phyloP scores from a whole-genome alignment of 306 rosid genomes.

The Inga oerstediana region DNA sequence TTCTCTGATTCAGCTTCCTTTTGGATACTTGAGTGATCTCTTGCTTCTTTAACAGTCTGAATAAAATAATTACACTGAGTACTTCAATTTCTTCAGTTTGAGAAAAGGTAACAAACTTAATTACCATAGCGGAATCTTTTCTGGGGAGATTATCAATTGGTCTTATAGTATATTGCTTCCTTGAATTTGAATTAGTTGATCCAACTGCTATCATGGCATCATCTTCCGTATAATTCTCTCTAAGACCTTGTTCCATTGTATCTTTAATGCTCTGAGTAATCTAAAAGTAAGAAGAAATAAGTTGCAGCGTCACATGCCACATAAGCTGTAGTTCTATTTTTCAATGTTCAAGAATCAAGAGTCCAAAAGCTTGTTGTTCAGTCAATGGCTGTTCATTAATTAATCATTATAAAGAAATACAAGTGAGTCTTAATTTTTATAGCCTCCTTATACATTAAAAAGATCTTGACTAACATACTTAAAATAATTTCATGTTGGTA shows the following conservation, averaged over 20 bases:
- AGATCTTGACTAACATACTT: too few relatives aligned
- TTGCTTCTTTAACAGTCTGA: too few relatives aligned
- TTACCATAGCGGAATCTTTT: neutral
- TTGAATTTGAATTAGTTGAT: neutral
- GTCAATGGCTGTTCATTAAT: neutral
- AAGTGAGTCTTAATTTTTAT: too few relatives aligned
- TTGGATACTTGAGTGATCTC: too few relatives aligned
- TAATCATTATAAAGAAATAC: neutral
- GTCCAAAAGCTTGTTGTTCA: neutral
- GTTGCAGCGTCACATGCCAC: neutral
- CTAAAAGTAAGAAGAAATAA: neutral
- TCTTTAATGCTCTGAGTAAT: neutral
- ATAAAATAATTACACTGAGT: too few relatives aligned
- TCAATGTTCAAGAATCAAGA: too few relatives aligned
- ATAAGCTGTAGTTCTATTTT: neutral
- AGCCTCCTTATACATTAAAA: too few relatives aligned
- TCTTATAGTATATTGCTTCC: neutral
- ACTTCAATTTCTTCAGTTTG: neutral
- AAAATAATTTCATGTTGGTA: too few relatives aligned
- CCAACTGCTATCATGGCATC: neutral
- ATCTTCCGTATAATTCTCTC: neutral
- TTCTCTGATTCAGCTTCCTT: too few relatives aligned
- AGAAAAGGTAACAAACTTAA: neutral
- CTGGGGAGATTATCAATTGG: neutral
- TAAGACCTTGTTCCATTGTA: neutral